Percentiles rank a stretch among this genome's conserved stretches.
Evolutionary conservation across 2,329 filamentous ascomycete species (phyloP).

Genomic region (Nemania diffusa): DNA sequence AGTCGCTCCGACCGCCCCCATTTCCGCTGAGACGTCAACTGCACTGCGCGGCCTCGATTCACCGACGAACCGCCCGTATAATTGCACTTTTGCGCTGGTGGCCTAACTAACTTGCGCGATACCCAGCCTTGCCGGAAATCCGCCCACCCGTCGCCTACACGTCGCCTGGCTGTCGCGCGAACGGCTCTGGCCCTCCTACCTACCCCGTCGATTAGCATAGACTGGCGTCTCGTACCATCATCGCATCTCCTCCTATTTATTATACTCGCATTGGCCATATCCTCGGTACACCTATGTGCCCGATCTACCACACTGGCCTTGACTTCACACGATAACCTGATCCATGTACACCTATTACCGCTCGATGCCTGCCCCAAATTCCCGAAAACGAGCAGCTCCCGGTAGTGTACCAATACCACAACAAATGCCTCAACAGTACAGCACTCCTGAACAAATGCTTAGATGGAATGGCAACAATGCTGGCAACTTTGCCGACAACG

Average conservation of each 20-base stretch:
- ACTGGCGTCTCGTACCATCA: neutral
- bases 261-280: neutral
- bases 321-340: slow-evolving; percentile 27
- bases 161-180: slow-evolving; percentile 22
- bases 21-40: slow-evolving; percentile 10
- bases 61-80: slow-evolving; percentile 14
- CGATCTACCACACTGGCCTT: slow-evolving; percentile 4
- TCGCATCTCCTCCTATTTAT: slow-evolving; percentile 1
- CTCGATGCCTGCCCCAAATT: slow-evolving; percentile 49
- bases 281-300: neutral
- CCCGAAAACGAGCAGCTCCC: slow-evolving; percentile 50
- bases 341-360: slow-evolving; percentile 47
- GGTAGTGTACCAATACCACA: slow-evolving; percentile 49
- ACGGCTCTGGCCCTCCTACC: slow-evolving; percentile 12
- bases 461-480: slow-evolving; percentile 62
- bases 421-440: slow-evolving; percentile 56
- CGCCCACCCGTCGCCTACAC: slow-evolving; percentile 34
- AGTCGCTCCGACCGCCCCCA: slow-evolving; percentile 17
- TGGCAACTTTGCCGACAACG: slow-evolving; percentile 48
- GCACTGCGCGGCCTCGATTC: slow-evolving; percentile 32
- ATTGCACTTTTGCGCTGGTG: slow-evolving; percentile 33
- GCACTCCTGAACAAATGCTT: slow-evolving; percentile 60
- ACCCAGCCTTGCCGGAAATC: slow-evolving; percentile 40
- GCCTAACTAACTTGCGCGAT: slow-evolving; percentile 37
- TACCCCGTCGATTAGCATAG: neutral